Evolutionary conservation across 306 rosid genomes (phyloP).

Genomic region (Rosa rugosa): DNA sequence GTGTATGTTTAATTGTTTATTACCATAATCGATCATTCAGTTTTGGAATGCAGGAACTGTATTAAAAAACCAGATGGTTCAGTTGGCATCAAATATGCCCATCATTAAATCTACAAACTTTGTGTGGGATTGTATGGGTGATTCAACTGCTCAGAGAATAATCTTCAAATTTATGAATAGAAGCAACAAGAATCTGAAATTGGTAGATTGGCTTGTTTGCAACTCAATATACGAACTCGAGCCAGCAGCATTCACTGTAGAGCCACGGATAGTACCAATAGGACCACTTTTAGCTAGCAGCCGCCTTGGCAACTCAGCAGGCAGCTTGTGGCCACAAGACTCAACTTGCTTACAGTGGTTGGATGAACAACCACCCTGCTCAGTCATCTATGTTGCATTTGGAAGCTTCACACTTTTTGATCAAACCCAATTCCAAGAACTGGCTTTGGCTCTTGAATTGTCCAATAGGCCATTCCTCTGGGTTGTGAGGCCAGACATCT

Average conservation of each 20-base stretch:
- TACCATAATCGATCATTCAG: background rate
- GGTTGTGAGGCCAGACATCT: constrained; percentile 55
- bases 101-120: constrained; percentile 42
- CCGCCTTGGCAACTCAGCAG: constrained; percentile 29
- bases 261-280: constrained; percentile 42
- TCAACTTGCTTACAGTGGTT: constrained; percentile 54
- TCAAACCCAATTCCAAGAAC: constrained; percentile 52
- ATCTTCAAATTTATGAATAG: constrained; percentile 47
- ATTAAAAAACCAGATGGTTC: constrained; percentile 30
- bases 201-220: constrained; percentile 57
- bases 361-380: constrained; percentile 45
- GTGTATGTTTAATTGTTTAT: background rate
- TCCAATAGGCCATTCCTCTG: constrained; percentile 61
- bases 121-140: constrained; percentile 51
- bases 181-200: constrained; percentile 34
- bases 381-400: constrained; percentile 71
- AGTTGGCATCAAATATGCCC: constrained; percentile 53
- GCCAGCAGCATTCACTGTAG: constrained; percentile 36
- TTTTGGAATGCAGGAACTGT: constrained; percentile 40
- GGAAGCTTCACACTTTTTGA: constrained; percentile 59
- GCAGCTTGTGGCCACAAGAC: constrained; percentile 58
- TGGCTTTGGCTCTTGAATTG: constrained; percentile 59
- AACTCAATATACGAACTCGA: constrained; percentile 59
- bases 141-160: constrained; percentile 38
- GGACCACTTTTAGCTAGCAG: constrained; percentile 58